phyloP scores from a whole-genome alignment of 2,329 filamentous ascomycete species.

The Bretziella fagacearum region DNA sequence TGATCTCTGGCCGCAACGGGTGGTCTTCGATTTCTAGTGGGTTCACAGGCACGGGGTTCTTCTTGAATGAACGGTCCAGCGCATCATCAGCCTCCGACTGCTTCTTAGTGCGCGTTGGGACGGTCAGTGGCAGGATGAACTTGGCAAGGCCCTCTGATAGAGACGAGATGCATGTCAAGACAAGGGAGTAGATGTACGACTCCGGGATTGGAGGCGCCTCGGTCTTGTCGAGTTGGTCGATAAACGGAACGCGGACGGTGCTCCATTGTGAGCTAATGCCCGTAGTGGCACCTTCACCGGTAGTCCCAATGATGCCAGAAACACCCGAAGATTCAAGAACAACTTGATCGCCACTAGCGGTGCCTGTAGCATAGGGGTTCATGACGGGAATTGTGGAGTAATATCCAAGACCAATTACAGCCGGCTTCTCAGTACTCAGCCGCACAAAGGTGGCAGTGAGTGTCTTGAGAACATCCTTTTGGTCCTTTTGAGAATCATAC shows the following conservation, averaged over 20 bases:
- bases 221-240: constrained; percentile 86
- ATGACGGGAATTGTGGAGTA: constrained; percentile 69
- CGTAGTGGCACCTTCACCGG: constrained; percentile 47
- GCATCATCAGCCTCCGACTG: constrained; percentile 19
- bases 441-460: constrained; percentile 81
- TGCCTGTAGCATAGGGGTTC: constrained; percentile 36
- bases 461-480: constrained; percentile 62
- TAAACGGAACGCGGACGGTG: constrained; percentile 65
- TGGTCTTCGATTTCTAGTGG: constrained; percentile 62
- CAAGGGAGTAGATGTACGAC: constrained; percentile 83
- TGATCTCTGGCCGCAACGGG: constrained; percentile 51
- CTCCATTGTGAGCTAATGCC: constrained; percentile 91
- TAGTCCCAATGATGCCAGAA: constrained; percentile 66
- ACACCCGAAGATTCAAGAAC: constrained; percentile 78
- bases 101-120: constrained; percentile 47
- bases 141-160: constrained; percentile 86
- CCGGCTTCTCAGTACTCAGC: constrained; percentile 77
- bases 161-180: constrained; percentile 73
- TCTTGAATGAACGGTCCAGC: constrained; percentile 43
- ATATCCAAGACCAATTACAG: constrained; percentile 71
- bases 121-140: constrained; percentile 79
- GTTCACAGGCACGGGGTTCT: constrained; percentile 66
- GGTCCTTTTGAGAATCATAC: constrained; percentile 57
- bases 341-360: constrained; percentile 58
- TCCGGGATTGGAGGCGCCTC: constrained; percentile 72